These are phyloP conservation scores for Colletotrichum orbiculare DNA, from an alignment of 2,329 filamentous ascomycete species.

Conservation along the genomic window DNA sequence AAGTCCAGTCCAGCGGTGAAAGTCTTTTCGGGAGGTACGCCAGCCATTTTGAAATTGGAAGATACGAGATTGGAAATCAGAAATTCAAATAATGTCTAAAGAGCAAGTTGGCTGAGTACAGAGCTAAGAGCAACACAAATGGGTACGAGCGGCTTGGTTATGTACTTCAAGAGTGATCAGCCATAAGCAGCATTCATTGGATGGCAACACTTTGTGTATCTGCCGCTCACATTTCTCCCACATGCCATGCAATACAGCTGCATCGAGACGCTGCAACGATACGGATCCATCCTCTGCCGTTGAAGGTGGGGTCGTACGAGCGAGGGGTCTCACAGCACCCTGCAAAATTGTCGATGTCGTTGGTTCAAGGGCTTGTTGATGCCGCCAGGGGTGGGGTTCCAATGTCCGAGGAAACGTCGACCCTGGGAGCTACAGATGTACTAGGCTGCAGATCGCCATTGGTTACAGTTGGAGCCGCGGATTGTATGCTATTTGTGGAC, in stretches of 20 bases:
- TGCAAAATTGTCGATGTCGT: constrained; percentile 2
- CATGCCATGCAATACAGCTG: background rate
- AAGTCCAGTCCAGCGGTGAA: constrained; percentile 19
- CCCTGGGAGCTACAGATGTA: constrained; percentile 5
- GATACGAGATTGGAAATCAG: background rate
- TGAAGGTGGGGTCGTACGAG: constrained; percentile 5
- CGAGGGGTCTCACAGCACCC: constrained; percentile 6
- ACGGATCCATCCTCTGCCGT: background rate
- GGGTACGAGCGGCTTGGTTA: too few species aligned
- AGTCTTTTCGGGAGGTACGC: constrained; percentile 3
- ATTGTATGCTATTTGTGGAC: too few species aligned
- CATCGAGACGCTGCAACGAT: constrained; percentile 13
- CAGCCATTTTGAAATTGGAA: constrained; percentile 10
- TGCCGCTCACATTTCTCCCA: background rate
- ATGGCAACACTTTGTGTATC: background rate
- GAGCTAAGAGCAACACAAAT: too few species aligned
- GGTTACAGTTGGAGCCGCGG: too few species aligned
- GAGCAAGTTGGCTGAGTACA: background rate
- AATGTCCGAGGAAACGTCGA: constrained; percentile 3
- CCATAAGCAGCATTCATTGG: background rate
- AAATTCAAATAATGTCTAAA: background rate
- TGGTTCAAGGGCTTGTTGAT: background rate
- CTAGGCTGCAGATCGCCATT: background rate
- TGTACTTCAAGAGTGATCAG: too few species aligned
- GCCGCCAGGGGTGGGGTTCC: background rate